These are phyloP conservation scores for Phoma sp. DNA, from an alignment of 2,329 filamentous ascomycete genomes.

Conservation along the genomic window DNA sequence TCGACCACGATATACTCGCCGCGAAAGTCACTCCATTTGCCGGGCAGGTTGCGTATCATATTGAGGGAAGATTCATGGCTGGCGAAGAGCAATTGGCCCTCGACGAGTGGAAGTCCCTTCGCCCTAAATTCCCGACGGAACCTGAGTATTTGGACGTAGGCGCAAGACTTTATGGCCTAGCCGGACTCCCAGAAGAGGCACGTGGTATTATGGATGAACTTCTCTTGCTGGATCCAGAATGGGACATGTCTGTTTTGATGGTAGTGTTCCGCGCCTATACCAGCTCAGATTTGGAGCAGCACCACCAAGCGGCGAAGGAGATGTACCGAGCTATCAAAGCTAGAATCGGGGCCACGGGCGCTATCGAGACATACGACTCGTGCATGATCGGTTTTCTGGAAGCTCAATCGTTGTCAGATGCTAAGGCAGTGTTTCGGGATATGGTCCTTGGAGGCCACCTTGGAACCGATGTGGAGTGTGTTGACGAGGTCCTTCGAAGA, in stretches of 20 bases:
- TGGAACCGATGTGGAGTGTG: constrained; percentile 42
- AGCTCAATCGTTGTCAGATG: constrained; percentile 69
- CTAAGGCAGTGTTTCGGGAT: constrained; percentile 81
- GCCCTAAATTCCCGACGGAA: constrained; percentile 30
- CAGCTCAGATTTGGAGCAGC: constrained; percentile 51
- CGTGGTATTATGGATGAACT: constrained; percentile 64
- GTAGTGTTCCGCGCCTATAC: constrained; percentile 75
- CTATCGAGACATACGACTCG: constrained; percentile 77
- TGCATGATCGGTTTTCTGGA: constrained; percentile 75
- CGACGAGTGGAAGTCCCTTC: constrained; percentile 40
- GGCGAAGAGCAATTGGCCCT: constrained; percentile 40
- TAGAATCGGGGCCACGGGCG: constrained; percentile 66
- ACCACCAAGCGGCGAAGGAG: constrained; percentile 60
- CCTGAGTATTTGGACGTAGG: constrained; percentile 67
- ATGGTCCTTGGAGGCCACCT: constrained; percentile 73
- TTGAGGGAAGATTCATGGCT: constrained; percentile 39
- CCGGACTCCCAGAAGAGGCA: constrained; percentile 66
- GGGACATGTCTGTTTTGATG: constrained; percentile 66
- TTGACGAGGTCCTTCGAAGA: constrained; percentile 33
- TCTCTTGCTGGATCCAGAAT: constrained; percentile 54
- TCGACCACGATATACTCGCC: constrained; percentile 40
- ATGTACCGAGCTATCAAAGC: constrained; percentile 64
- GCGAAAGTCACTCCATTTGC: constrained; percentile 25
- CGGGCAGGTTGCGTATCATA: constrained; percentile 29
- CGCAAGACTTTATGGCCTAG: constrained; percentile 67